phyloP scores from a whole-genome alignment of 805 yeast species.

The Wickerhamiella galacta region DNA sequence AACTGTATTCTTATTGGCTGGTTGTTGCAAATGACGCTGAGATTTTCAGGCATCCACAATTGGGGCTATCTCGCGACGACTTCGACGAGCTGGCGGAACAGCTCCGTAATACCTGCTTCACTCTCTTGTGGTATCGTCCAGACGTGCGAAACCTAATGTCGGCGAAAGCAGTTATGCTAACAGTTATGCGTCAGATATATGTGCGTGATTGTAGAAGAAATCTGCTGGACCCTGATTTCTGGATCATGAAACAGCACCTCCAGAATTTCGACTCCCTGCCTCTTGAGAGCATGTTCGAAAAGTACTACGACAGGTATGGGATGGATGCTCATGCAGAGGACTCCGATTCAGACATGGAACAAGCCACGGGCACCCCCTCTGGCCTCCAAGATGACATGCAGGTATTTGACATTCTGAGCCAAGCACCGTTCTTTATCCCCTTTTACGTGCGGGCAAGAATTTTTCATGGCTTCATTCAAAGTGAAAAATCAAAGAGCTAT shows the following conservation, averaged over 20 bases:
- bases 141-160: conserved; percentile 2
- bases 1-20: conserved; percentile 49
- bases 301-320: no score
- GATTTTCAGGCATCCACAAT: conserved; percentile 27
- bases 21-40: conserved; percentile 52
- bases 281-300: no score
- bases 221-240: conserved; percentile 34
- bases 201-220: conserved; percentile 45
- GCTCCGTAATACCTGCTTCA: conserved; percentile 33
- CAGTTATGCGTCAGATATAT: conserved; percentile 46
- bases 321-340: conserved; percentile 4
- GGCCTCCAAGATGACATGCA: no score
- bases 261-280: conserved; percentile 1
- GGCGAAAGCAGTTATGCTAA: conserved; percentile 27
- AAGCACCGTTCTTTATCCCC: conserved; percentile 65
- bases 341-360: no score
- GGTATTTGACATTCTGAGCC: conserved; percentile 35
- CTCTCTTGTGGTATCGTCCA: conserved; percentile 28
- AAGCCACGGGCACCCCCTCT: neutral
- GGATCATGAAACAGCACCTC: conserved; percentile 29
- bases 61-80: conserved; percentile 26
- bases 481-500: conserved; percentile 26
- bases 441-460: conserved; percentile 59
- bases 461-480: conserved; percentile 45
- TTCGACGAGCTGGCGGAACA: conserved; percentile 26